A percentile compares a stretch with the other conserved stretches of the same genome.
Evolutionary conservation across 1,284 basidiomycete species (phyloP).

Genomic region (Mycosarcoma maydis): DNA sequence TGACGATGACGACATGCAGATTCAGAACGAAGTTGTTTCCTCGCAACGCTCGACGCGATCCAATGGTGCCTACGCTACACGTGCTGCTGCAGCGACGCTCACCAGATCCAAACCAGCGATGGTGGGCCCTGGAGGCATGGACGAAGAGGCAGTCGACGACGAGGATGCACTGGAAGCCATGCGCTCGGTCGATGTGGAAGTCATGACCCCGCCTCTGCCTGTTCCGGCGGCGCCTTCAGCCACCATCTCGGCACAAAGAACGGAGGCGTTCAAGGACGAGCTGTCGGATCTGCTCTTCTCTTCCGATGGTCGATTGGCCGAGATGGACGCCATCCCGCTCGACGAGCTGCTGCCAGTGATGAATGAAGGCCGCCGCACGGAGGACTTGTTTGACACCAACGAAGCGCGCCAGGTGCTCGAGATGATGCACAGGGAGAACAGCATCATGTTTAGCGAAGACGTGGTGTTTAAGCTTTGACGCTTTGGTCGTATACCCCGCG

Average conservation of each 20-base stretch:
- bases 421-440: conserved; percentile 81
- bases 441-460: conserved; percentile 77
- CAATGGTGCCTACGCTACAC: conserved; percentile 54
- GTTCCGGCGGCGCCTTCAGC: conserved; percentile 16
- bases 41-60: conserved; percentile 35
- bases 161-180: conserved; percentile 48
- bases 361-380: conserved; percentile 79
- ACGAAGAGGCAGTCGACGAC: conserved; percentile 40
- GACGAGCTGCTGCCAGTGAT: conserved; percentile 78
- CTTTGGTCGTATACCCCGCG: conserved; percentile 16
- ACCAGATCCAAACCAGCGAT: conserved; percentile 20
- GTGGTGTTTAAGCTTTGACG: conserved; percentile 44
- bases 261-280: conserved; percentile 69
- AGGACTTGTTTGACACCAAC: conserved; percentile 78
- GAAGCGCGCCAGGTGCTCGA: conserved; percentile 75
- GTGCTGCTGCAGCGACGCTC: conserved; percentile 35
- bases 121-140: conserved; percentile 42
- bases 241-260: conserved; percentile 27
- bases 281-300: conserved; percentile 74
- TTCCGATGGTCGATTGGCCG: conserved; percentile 68
- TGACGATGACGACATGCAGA: conserved; percentile 47
- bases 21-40: conserved; percentile 14
- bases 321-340: conserved; percentile 76
- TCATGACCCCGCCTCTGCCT: conserved; percentile 25
- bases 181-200: conserved; percentile 53